Evolutionary conservation across 129 eudicot species (phyloP).

Genomic region (Glebionis coronaria): DNA sequence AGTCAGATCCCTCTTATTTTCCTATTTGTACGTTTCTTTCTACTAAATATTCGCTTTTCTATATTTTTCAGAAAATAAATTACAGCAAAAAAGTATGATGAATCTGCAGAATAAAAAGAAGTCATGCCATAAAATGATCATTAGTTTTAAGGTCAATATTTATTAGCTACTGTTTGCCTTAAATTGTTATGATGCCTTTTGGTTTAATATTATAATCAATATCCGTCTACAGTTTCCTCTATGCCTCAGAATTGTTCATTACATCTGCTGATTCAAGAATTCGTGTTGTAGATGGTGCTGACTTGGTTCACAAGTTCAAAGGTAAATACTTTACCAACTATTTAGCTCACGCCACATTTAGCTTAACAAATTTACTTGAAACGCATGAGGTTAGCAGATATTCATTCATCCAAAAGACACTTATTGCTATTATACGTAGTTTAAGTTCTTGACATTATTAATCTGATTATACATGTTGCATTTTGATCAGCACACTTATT

Average conservation of each 20-base stretch:
- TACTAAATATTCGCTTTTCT: not conserved
- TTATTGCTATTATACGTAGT: too few relatives aligned
- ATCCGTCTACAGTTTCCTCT: conserved; percentile 73
- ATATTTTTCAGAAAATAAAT: conserved; percentile 61
- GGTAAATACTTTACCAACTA: conserved; percentile 38
- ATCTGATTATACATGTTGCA: too few relatives aligned
- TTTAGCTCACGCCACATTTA: not conserved
- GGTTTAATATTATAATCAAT: not conserved
- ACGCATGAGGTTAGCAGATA: too few relatives aligned
- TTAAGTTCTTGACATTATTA: too few relatives aligned
- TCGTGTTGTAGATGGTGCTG: conserved; percentile 87
- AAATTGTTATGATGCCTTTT: not conserved
- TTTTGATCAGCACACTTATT: too few relatives aligned
- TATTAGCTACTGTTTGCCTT: conserved; percentile 2
- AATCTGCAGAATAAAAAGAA: conserved; percentile 88
- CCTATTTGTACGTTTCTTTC: not conserved
- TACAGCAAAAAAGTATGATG: conserved; percentile 69
- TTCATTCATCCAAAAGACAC: too few relatives aligned
- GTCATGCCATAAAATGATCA: conserved; percentile 80
- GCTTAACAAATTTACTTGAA: not conserved
- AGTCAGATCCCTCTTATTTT: too few relatives aligned
- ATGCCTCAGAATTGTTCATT: conserved; percentile 75
- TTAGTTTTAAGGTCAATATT: too few relatives aligned
- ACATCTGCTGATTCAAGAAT: conserved; percentile 96
- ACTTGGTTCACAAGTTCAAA: conserved; percentile 89